phyloP scores from a whole-genome alignment of 139 green algal species.

The Micromonas commoda region DNA sequence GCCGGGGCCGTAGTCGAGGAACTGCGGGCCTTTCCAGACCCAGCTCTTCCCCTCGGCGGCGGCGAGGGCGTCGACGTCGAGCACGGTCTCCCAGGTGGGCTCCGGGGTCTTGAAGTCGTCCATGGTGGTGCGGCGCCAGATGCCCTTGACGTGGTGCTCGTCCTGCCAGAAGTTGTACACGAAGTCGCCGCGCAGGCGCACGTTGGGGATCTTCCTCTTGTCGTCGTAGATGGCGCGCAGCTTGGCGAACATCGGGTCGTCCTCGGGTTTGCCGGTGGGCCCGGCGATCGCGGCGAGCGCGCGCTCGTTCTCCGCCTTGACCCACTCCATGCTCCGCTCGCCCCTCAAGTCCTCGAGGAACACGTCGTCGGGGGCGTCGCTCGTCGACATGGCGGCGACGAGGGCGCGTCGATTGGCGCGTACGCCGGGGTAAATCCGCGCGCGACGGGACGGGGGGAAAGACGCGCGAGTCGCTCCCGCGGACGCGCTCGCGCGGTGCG shows the following conservation, averaged over 20 bases:
- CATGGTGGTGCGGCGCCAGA: constrained; percentile 1
- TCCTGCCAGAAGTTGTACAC: constrained; percentile 26
- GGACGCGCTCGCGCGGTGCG: too few species aligned
- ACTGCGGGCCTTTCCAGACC: constrained; percentile 5
- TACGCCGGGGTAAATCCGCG: too few species aligned
- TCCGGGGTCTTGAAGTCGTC: not conserved
- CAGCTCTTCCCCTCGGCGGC: not conserved
- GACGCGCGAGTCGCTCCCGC: too few species aligned
- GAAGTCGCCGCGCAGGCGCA: not conserved
- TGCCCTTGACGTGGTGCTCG: not conserved
- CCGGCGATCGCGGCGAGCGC: not conserved
- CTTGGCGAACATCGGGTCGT: not conserved
- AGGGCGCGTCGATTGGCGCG: too few species aligned
- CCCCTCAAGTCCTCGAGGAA: constrained; percentile 6
- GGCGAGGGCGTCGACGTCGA: constrained; percentile 2
- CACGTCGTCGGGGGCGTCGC: not conserved
- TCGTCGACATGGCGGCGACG: too few species aligned
- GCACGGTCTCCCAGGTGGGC: not conserved
- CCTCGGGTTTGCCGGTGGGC: not conserved
- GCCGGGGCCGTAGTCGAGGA: constrained; percentile 10
- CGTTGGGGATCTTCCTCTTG: constrained; percentile 1
- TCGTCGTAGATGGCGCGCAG: not conserved
- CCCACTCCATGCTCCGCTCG: not conserved
- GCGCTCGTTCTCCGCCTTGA: not conserved
- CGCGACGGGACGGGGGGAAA: too few species aligned